Evolutionary conservation across 176 grass and related monocot species (phyloP), one percentile per base, ranked within the genome.

Genomic region (Oryza brachyantha): DNA sequence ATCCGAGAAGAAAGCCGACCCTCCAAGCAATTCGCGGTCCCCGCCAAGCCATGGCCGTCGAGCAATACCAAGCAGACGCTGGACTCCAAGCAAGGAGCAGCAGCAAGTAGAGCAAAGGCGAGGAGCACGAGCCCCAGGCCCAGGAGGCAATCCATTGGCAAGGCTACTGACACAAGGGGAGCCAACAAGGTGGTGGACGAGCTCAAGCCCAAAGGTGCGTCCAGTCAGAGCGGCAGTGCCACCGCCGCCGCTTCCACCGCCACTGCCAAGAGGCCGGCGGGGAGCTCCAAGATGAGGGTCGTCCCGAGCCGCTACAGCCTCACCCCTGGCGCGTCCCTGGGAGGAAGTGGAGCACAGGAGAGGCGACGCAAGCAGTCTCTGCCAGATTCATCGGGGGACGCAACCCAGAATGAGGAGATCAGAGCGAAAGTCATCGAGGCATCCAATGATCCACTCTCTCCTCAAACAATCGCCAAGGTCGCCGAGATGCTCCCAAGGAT

Each of bases 271-370:
- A 91, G 86, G 88, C 79, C 87, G 39, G 84, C 88, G 3, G 83
- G 85, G 66, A 73, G 81, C 64, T 69, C 77, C 43, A 95, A 91
- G 78, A 81, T 71, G 12, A 86, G 92, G 84, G 50, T 91, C 26
- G 76, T 99, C 13, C 81, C 92, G 0, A 99, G 96, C 84, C 96
- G 96, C 61, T 99, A 99, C 76, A 95, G 90, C 84, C 75, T 95
- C 55, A 87, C 88, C 0, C 79, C 86, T 9, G 39, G 61, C 9
- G 63, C 74, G 7, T 55, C 52, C 24, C 19, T 85, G 2, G 76
- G 61, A 31, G 45, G 52, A 7, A 9, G 34, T 3, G 85, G 65
- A 60, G 13, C 76, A 11, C 86, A 87, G 3, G 86, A 86, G 31
- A 84, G 48, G 61, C 66, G 77, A 8, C 54, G 55, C 36, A 93